Base-by-base conservation (phyloP, 1,139 yeast genomes). In the Magnusiomyces clavatus region DNA sequence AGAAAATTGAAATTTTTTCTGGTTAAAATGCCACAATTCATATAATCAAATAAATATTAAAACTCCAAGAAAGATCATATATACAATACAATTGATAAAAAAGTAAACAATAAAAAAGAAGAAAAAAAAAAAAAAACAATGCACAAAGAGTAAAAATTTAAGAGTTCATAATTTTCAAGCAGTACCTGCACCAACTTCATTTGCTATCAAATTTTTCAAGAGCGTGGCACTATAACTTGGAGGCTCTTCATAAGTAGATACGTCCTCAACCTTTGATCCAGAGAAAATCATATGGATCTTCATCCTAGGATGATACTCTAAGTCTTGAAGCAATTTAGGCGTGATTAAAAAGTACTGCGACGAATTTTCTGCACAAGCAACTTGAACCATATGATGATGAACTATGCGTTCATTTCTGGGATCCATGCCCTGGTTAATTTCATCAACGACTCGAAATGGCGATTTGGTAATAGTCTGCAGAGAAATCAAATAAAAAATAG, bases 401-500 rank as follows among this genome's bases (percentile, higher is more conserved):
- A 95, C 94, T 70, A 81, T 77, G 57, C 94, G 80, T 68, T 94
- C 98, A 64, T 92, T 92, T 56, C 80, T 79, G 8, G 95, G 88
- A 69, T 94, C 99, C 97, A 94, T 90, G 58, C 98, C 99, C 70
- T 94, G 99, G 67, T 94, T 94, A 58, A 94, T 94, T 71, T 94
- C 99, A 68, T 94, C 99, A 6, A 94, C 97, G 2, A 92, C 92
- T 62, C 97, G 75, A 64, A 94, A 88, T 10, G 98, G 98, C 0
- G 97, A 89, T 43, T 78, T 78, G 0, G 97, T 83, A 54, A 87
- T 74, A n/a, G 90, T 92, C 69, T 94, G 99, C 56, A 94, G 71
- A 0, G 97, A 84, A 77, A 94, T 86, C 61, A 94, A 77, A 64
- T 86, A 94, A 54, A 89, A 80, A 8, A 92, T 90, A 0, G 98